Percentiles rank a stretch among this genome's conserved stretches.
Conservation (phyloP, 768 basidiomycete species). For the Serendipita sp. region DNA sequence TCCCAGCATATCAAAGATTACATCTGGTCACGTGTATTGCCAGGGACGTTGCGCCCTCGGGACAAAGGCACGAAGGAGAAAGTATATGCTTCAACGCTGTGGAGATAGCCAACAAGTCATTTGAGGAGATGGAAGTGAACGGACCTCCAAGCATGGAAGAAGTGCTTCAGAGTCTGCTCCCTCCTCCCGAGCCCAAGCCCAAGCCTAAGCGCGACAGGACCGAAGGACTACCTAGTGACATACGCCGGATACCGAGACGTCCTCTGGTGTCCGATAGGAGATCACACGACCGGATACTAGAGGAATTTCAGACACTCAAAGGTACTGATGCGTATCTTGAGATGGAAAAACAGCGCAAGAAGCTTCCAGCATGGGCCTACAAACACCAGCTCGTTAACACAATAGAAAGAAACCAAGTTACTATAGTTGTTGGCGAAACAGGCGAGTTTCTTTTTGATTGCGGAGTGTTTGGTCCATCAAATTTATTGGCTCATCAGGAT, state of each 20-base stretch:
- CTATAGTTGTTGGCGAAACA: conserved; percentile 83
- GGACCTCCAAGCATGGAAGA: conserved; percentile 62
- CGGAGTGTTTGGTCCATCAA: neutral
- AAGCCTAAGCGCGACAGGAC: conserved; percentile 9
- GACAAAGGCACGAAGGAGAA: conserved; percentile 48
- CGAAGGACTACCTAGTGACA: conserved; percentile 5
- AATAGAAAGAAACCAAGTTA: conserved; percentile 43
- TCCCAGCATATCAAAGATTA: conserved; percentile 68
- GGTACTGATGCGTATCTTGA: conserved; percentile 33
- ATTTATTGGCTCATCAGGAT: conserved; percentile 28
- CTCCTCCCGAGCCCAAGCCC: conserved; percentile 18
- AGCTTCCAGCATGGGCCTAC: conserved; percentile 62
- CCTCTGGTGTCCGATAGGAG: conserved; percentile 20
- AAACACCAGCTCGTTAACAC: conserved; percentile 43
- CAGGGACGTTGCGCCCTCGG: conserved; percentile 32
- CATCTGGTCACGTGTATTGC: conserved; percentile 60
- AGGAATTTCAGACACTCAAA: conserved; percentile 34
- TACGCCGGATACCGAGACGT: conserved; percentile 11
- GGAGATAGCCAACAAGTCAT: conserved; percentile 52
- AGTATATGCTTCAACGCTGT: conserved; percentile 57
- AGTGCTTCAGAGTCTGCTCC: conserved; percentile 46
- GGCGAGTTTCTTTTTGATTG: conserved; percentile 26
- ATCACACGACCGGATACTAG: conserved; percentile 32
- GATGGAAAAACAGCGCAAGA: conserved; percentile 39
- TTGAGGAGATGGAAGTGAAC: conserved; percentile 46